Conservation (phyloP, 768 basidiomycete genomes). For the Mycena vulgaris region DNA sequence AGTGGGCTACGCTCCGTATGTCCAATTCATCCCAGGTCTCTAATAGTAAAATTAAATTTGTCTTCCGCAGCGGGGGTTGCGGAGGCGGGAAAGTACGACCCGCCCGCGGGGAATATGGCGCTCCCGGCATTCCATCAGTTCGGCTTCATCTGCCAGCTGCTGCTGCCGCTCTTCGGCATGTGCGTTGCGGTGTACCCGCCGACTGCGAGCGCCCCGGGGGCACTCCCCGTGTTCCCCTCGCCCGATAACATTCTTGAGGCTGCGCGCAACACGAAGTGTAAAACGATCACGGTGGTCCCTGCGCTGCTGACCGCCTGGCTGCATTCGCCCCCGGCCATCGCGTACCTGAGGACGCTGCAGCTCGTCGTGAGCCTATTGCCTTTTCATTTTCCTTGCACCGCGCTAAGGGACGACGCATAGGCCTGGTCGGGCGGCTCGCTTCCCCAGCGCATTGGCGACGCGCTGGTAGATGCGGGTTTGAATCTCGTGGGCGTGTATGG, state of each 20-base stretch:
- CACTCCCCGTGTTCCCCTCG: slow-evolving; percentile 55
- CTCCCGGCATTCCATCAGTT: background rate
- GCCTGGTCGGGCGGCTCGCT: slow-evolving; percentile 50
- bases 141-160: slow-evolving; percentile 42
- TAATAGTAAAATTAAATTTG: no score
- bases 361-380: slow-evolving; percentile 37
- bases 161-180: slow-evolving; percentile 45
- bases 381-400: slow-evolving; percentile 28
- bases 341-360: slow-evolving; percentile 42
- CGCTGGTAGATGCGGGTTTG: slow-evolving; percentile 50
- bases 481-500: slow-evolving; percentile 38
- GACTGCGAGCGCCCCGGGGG: slow-evolving; percentile 30
- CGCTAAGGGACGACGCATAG: slow-evolving; percentile 2
- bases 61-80: slow-evolving; percentile 21
- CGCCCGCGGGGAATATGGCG: background rate
- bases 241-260: slow-evolving; percentile 57
- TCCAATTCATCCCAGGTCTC: slow-evolving; percentile 53
- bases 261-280: slow-evolving; percentile 44
- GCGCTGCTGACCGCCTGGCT: slow-evolving; percentile 56
- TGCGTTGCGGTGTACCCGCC: slow-evolving; percentile 52
- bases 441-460: slow-evolving; percentile 52
- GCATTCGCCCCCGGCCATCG: slow-evolving; percentile 45
- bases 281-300: slow-evolving; percentile 52
- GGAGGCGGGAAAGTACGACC: background rate
- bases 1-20: slow-evolving; percentile 54